Conservation (phyloP, 169 alveolate genomes). For the Cyclospora cayetanensis region DNA sequence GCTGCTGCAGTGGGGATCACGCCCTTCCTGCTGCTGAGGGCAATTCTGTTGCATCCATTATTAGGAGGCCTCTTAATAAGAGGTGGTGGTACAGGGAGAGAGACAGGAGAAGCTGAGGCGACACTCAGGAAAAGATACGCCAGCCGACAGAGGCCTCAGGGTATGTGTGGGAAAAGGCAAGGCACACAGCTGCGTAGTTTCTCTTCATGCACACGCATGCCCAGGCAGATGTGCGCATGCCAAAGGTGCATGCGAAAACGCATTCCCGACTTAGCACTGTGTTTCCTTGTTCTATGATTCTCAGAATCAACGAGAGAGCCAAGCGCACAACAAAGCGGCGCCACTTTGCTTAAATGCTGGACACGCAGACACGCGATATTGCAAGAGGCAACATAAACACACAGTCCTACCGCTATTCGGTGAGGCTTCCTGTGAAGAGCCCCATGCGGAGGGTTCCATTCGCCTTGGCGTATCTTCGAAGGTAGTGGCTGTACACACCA, state of each 20-base stretch:
- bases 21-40: not conserved
- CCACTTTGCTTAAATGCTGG: too few species aligned
- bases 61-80: not conserved
- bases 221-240: too few species aligned
- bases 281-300: too few species aligned
- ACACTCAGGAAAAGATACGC: not conserved
- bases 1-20: not conserved
- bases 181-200: too few species aligned
- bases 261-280: too few species aligned
- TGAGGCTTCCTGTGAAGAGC: not conserved
- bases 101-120: conserved; percentile 2
- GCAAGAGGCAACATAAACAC: not conserved
- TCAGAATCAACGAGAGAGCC: too few species aligned
- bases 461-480: not conserved
- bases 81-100: not conserved
- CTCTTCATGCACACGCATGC: too few species aligned
- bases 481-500: not conserved
- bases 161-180: not conserved
- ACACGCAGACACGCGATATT: too few species aligned
- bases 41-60: not conserved
- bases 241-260: too few species aligned
- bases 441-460: conserved; percentile 12
- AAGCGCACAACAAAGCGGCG: too few species aligned
- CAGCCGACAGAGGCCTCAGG: not conserved
- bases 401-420: not conserved